Percentiles rank a stretch among this genome's conserved stretches.
Conservation (phyloP, 495 filamentous ascomycete species). For the Penicillium cataractarum region DNA sequence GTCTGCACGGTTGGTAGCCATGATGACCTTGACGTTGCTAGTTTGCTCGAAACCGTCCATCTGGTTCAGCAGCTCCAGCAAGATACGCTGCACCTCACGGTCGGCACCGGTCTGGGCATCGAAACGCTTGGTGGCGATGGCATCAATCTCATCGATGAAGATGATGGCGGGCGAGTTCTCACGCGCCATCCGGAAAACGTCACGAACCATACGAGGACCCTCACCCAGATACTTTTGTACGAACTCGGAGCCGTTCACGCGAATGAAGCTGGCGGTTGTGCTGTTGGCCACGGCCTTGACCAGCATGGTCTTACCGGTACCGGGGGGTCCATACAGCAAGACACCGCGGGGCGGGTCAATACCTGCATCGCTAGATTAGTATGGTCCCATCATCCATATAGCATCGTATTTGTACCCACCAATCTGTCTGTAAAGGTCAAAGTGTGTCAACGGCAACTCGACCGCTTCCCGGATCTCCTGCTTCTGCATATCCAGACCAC, state of each 20-base stretch:
- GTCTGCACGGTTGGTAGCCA: conserved; percentile 98
- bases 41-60: conserved; percentile 99
- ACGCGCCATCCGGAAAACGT: conserved; percentile 98
- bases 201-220: conserved; percentile 96
- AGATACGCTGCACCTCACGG: conserved; percentile 95
- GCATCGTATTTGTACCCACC: conserved; percentile 44
- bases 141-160: conserved; percentile 99
- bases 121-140: conserved; percentile 98
- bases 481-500: conserved; percentile 99
- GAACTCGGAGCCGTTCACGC: conserved; percentile 96
- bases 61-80: conserved; percentile 96
- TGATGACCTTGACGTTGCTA: conserved; percentile 99
- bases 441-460: conserved; percentile 93
- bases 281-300: conserved; percentile 98
- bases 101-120: conserved; percentile 98
- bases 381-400: neutral
- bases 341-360: conserved; percentile 98
- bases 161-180: conserved; percentile 98
- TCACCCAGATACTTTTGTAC: conserved; percentile 99
- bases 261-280: conserved; percentile 97
- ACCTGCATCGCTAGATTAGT: conserved; percentile 52
- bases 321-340: conserved; percentile 92
- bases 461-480: conserved; percentile 98
- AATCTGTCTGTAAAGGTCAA: conserved; percentile 97
- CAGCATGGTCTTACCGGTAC: conserved; percentile 98